Conservation (phyloP, 1,284 basidiomycete species). For the Apiotrichum gracile region DNA sequence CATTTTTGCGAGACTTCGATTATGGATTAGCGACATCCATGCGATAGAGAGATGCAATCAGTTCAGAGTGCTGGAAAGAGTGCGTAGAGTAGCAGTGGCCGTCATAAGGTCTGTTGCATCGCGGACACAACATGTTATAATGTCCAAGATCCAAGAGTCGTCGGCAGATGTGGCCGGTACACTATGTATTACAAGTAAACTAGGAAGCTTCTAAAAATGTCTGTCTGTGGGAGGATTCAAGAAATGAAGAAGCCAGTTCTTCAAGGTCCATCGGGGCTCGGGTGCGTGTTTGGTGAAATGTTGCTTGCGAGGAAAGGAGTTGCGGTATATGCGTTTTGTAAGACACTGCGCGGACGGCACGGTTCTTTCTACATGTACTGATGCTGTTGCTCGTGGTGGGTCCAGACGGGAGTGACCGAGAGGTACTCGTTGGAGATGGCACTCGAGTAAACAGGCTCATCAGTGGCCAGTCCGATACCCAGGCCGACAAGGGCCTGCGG, state of each 20-base stretch:
- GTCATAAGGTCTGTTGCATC: background rate
- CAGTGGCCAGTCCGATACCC: conserved; percentile 17
- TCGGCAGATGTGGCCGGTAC: background rate
- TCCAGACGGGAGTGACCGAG: conserved; percentile 7
- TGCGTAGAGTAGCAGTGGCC: no score
- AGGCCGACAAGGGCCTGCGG: conserved; percentile 23
- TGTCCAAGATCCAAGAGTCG: background rate
- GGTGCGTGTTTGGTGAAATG: background rate
- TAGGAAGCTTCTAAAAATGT: background rate
- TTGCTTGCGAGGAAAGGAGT: background rate
- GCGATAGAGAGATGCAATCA: no score
- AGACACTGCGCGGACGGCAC: background rate
- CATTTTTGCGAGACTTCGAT: no score
- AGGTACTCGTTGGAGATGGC: conserved; percentile 15
- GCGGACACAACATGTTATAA: conserved; percentile 1
- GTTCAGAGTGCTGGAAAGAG: no score
- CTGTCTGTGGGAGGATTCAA: background rate
- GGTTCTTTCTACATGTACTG: background rate
- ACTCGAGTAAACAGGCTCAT: conserved; percentile 5
- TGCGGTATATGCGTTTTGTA: background rate
- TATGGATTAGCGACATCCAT: no score
- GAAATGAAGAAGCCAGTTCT: background rate
- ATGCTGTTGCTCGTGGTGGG: background rate
- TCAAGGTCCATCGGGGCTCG: background rate
- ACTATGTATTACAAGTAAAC: background rate